Conservation (phyloP, 2,329 filamentous ascomycete genomes). For the Xylariaceae sp. region DNA sequence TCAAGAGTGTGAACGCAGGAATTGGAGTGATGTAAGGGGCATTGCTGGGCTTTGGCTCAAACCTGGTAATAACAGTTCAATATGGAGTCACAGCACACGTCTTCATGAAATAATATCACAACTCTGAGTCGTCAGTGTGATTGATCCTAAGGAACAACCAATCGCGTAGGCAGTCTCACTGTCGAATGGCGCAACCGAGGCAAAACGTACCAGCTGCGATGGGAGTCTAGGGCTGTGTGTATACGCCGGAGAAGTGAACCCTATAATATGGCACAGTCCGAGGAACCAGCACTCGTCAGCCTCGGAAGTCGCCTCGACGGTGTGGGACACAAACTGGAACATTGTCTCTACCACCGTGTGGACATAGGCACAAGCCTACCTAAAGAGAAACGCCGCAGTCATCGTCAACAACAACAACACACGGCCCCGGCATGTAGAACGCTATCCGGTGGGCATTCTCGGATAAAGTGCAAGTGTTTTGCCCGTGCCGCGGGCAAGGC, state of each 20-base stretch:
- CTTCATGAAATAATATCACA: neutral
- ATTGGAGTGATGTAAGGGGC: neutral
- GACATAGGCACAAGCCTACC: neutral
- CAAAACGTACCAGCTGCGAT: neutral
- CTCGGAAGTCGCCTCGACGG: neutral
- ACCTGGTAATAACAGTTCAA: neutral
- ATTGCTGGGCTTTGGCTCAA: neutral
- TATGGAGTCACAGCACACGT: constrained; percentile 1
- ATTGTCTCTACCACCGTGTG: constrained; percentile 3
- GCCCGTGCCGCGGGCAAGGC: neutral
- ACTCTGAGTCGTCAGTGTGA: neutral
- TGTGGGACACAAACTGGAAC: constrained; percentile 4
- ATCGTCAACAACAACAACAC: neutral
- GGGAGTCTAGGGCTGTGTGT: neutral
- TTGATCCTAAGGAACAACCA: neutral
- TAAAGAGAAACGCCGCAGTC: neutral
- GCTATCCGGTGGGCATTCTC: neutral
- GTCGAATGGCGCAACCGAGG: neutral
- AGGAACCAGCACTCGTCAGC: neutral
- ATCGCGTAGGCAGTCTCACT: neutral
- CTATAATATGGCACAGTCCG: neutral
- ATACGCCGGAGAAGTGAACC: neutral
- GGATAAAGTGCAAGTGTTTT: neutral
- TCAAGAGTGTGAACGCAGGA: neutral
- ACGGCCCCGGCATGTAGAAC: neutral